Evolutionary conservation across 2,329 filamentous ascomycete species (phyloP).

Genomic region (Monosporascus sp.): DNA sequence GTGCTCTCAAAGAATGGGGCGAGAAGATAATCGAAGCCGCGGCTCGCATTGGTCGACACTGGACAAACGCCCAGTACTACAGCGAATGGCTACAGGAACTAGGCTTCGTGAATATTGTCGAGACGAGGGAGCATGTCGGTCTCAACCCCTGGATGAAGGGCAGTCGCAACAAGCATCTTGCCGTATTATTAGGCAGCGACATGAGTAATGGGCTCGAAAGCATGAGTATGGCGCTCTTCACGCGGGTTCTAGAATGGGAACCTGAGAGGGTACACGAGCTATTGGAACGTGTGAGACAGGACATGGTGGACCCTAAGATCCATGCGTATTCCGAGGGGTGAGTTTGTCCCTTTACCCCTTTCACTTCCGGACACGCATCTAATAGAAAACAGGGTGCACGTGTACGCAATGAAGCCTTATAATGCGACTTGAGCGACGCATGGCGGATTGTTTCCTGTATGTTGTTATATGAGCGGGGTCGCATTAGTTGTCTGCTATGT

Average conservation of each 20-base stretch:
- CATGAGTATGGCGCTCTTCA: slow-evolving; percentile 20
- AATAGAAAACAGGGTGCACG: slow-evolving; percentile 7
- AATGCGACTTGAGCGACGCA: not conserved
- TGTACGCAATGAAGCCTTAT: slow-evolving; percentile 12
- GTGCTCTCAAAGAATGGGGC: slow-evolving; percentile 17
- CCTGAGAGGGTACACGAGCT: slow-evolving; percentile 4
- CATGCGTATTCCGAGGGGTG: slow-evolving; percentile 19
- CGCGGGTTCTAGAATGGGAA: slow-evolving; percentile 18
- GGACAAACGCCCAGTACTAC: slow-evolving; percentile 15
- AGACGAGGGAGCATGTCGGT: slow-evolving; percentile 12
- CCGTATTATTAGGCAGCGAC: slow-evolving; percentile 16
- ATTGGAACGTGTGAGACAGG: slow-evolving; percentile 15
- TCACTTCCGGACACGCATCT: not conserved
- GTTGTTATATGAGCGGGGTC: not conserved
- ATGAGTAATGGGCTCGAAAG: slow-evolving; percentile 16
- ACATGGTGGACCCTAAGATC: slow-evolving; percentile 15
- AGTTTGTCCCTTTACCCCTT: slow-evolving; percentile 2
- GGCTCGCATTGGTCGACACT: slow-evolving; percentile 13
- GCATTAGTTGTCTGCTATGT: not conserved
- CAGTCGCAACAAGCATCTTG: slow-evolving; percentile 14
- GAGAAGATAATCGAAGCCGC: slow-evolving; percentile 14
- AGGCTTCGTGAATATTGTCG: slow-evolving; percentile 14
- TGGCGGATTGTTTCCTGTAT: not conserved
- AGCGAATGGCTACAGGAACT: slow-evolving; percentile 13
- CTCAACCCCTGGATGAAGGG: slow-evolving; percentile 19